Percentiles rank a stretch among this genome's conserved stretches.
phyloP scores from a whole-genome alignment of 75 land plant genomes.

The Selaginella tamariscina region DNA sequence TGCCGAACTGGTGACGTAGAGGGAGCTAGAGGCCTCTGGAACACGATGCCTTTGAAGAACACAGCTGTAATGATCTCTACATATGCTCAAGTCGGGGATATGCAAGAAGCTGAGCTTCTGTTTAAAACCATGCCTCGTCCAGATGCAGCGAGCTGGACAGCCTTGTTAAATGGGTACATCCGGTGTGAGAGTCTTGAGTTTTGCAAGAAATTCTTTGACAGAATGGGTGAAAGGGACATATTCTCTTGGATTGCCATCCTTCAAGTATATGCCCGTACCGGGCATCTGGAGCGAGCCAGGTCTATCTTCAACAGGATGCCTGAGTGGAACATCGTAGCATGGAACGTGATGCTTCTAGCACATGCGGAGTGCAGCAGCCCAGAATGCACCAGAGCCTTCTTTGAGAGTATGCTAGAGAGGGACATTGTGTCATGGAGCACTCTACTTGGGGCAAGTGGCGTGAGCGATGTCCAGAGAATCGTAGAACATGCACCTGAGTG shows the following conservation, averaged over 20 bases:
- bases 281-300: neutral
- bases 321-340: neutral
- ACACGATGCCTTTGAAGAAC: neutral
- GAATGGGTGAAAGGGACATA: neutral
- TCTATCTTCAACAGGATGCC: neutral
- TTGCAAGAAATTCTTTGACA: neutral
- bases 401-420: neutral
- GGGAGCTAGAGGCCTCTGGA: neutral
- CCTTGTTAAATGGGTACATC: neutral
- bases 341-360: neutral
- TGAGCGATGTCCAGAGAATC: neutral
- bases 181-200: neutral
- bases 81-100: neutral
- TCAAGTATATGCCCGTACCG: neutral
- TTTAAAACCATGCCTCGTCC: neutral
- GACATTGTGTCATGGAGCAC: constrained; percentile 3
- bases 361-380: neutral
- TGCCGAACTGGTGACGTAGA: neutral
- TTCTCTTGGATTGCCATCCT: neutral
- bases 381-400: neutral
- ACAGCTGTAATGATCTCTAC: neutral
- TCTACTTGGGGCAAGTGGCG: neutral
- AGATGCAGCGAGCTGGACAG: neutral
- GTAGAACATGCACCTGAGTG: neutral
- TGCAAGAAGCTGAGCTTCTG: neutral